These are phyloP conservation scores for Oryza glaberrima DNA, from an alignment of 176 grass and related monocot species.

Conservation along the genomic window DNA sequence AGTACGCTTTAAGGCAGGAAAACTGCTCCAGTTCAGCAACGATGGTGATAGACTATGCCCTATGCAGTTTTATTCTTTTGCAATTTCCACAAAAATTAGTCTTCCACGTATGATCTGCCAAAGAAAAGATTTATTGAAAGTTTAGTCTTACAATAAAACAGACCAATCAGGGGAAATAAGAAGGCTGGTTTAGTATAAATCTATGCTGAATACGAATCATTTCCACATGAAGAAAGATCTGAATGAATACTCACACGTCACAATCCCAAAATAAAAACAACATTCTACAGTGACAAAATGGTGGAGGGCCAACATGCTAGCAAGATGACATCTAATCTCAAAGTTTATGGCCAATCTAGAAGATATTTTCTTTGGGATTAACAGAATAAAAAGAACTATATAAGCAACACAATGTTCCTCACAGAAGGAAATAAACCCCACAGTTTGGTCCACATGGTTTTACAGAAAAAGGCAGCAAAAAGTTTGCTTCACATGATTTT, in stretches of 20 bases:
- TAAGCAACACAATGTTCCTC: not conserved
- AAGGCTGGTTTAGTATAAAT: not conserved
- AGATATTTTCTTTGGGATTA: not conserved
- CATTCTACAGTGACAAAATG: not conserved
- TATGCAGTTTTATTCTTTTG: conserved; percentile 33
- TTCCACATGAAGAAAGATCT: not conserved
- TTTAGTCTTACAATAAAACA: not conserved
- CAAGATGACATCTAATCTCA: not conserved
- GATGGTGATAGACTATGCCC: not conserved
- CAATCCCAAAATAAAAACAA: not conserved
- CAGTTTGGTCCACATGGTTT: not conserved
- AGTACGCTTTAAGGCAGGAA: not conserved
- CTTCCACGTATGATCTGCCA: conserved; percentile 49
- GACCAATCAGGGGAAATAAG: not conserved
- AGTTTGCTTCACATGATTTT: not conserved
- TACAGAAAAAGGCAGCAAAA: not conserved
- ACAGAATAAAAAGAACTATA: not conserved
- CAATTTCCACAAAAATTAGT: conserved; percentile 60
- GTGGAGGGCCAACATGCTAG: not conserved
- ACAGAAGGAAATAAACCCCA: not conserved
- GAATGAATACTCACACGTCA: not conserved
- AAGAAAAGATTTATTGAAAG: not conserved
- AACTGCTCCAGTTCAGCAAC: not conserved
- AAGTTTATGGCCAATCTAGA: not conserved
- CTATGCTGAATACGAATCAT: not conserved